Percentiles rank a stretch among this genome's conserved stretches.
These are phyloP conservation scores for Stramenopiles sp. DNA, from an alignment of 352 stramenopile genomes.

Conservation along the genomic window DNA sequence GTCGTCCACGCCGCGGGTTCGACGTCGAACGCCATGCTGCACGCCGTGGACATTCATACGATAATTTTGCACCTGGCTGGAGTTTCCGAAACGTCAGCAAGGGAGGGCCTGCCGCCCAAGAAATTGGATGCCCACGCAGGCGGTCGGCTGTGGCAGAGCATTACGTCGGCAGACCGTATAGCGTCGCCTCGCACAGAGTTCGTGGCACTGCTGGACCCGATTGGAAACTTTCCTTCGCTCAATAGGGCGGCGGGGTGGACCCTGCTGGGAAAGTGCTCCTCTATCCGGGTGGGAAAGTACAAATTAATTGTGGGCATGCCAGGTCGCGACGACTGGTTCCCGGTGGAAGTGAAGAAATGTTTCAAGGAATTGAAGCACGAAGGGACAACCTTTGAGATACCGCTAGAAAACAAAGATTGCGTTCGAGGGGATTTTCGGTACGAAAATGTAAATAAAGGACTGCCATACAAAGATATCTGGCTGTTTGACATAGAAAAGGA, in stretches of 20 bases:
- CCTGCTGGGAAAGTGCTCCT: neutral
- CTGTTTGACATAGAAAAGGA: conserved; percentile 28
- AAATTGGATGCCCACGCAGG: neutral
- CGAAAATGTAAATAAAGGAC: neutral
- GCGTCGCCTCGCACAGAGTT: neutral
- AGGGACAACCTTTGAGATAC: neutral
- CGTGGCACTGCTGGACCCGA: conserved; percentile 1
- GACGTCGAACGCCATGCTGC: neutral
- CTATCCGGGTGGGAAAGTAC: neutral
- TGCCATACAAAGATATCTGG: conserved; percentile 17
- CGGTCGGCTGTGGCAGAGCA: neutral
- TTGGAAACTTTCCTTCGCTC: neutral
- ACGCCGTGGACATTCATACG: conserved; percentile 10
- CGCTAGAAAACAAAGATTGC: neutral
- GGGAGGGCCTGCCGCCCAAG: neutral
- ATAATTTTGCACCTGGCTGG: neutral
- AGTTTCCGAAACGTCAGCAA: neutral
- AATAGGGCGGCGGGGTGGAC: neutral
- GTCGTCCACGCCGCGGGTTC: neutral
- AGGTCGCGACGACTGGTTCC: neutral
- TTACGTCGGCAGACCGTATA: neutral
- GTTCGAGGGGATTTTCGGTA: neutral
- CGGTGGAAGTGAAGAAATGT: neutral
- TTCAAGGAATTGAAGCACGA: neutral
- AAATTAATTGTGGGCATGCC: neutral